These are phyloP conservation scores for Drechmeria coniospora DNA, from an alignment of 2,329 filamentous ascomycete genomes.

Conservation along the genomic window DNA sequence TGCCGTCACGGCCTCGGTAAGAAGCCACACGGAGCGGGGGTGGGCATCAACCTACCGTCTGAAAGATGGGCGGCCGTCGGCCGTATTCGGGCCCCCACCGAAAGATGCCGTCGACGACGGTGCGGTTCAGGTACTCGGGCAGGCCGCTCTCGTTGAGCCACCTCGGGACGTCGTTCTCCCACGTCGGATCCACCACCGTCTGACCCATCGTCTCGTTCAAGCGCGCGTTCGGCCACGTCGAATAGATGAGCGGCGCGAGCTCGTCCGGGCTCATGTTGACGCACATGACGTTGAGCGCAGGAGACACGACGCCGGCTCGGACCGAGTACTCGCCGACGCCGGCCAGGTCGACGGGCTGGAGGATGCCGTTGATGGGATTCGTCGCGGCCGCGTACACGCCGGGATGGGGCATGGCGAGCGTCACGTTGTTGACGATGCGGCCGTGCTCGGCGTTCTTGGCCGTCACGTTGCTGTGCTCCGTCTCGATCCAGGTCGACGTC, in stretches of 20 bases:
- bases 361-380: conserved; percentile 44
- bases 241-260: conserved; percentile 49
- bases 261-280: conserved; percentile 46
- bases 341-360: conserved; percentile 50
- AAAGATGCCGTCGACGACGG: conserved; percentile 55
- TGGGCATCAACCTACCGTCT: conserved; percentile 18
- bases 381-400: conserved; percentile 50
- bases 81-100: conserved; percentile 41
- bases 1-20: too few relatives aligned
- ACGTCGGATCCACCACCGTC: conserved; percentile 17
- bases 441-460: conserved; percentile 29
- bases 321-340: conserved; percentile 57
- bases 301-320: conserved; percentile 53
- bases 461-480: conserved; percentile 33
- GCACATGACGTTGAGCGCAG: conserved; percentile 58
- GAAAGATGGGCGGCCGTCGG: conserved; percentile 38
- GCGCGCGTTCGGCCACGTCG: conserved; percentile 35
- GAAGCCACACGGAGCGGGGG: too few relatives aligned
- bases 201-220: conserved; percentile 19
- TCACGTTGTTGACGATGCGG: conserved; percentile 59
- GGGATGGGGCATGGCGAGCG: conserved; percentile 61
- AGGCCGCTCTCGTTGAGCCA: conserved; percentile 9
- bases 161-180: conserved; percentile 22
- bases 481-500: conserved; percentile 52
- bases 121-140: conserved; percentile 33